phyloP scores from a whole-genome alignment of 2,329 filamentous ascomycete genomes.

The Cladophialophora bantiana region DNA sequence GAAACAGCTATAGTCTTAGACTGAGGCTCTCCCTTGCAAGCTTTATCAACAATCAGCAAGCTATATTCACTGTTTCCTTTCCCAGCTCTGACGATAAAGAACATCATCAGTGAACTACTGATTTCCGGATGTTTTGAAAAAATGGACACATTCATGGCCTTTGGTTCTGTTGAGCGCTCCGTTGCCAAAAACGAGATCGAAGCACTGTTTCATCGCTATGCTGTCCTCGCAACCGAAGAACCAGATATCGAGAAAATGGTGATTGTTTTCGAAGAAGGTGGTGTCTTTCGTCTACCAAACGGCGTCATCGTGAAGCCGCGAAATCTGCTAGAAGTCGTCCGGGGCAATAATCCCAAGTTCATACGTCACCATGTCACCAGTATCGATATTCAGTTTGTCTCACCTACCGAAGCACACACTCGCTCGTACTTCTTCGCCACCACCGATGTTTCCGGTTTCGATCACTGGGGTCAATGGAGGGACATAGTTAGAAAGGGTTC shows the following conservation, averaged over 20 bases:
- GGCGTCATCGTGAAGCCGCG: slow-evolving; percentile 10
- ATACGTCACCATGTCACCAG: slow-evolving; percentile 24
- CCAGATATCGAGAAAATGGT: slow-evolving; percentile 3
- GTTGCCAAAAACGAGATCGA: slow-evolving; percentile 23
- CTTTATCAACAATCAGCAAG: no score
- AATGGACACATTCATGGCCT: slow-evolving; percentile 6
- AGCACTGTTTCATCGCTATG: slow-evolving; percentile 19
- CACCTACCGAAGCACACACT: slow-evolving; percentile 5
- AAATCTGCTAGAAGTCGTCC: slow-evolving; percentile 5
- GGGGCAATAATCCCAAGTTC: slow-evolving; percentile 14
- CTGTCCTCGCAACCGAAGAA: slow-evolving; percentile 11
- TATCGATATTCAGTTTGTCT: slow-evolving; percentile 18
- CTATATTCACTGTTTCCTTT: no score
- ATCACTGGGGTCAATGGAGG: slow-evolving; percentile 25
- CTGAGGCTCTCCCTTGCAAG: no score
- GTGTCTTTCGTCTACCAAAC: slow-evolving; percentile 10
- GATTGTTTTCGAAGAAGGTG: not conserved
- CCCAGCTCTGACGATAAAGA: no score
- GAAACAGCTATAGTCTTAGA: no score
- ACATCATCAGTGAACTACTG: no score
- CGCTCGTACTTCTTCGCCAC: slow-evolving; percentile 5
- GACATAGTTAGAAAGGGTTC: slow-evolving; percentile 7
- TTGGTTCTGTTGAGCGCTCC: not conserved
- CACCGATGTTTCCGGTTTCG: slow-evolving; percentile 6
- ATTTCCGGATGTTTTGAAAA: not conserved